Base-by-base conservation (phyloP, 352 stramenopile genomes). In the Phytophthora meadii region DNA sequence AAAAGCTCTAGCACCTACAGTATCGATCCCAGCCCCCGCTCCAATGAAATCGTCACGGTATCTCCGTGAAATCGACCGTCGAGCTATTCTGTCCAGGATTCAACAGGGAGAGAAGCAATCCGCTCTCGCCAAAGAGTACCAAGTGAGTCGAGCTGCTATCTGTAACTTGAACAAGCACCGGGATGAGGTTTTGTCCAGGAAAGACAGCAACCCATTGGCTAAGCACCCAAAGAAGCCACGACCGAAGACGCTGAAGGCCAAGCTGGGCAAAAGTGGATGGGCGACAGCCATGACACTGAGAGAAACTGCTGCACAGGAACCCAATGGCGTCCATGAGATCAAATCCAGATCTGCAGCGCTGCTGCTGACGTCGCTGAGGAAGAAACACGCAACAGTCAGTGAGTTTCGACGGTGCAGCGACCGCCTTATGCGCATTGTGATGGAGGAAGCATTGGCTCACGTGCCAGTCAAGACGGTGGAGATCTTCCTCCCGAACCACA, bases 161-260 rank as follows among this genome's bases (percentile, higher is more conserved):
- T 87, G 79, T 56, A 90, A 90, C 54, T 59, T 84, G 22, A 78
- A 83, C 65, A 90, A 90, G 61, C 77, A 90, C 45, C 61, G 81
- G 5, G 70, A 82, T 19, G 61, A 68, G 5, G 79, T 88, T 1
- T 27, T 90, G 39, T 77, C 73, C 5, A 65, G 77, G 10, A 67
- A 70, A 46, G 60, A 84, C 66, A 61, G 77, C 30, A 84, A 89
- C 56, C 80, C 80, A 7, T 42, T 87, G 36, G 74, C 77, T 9
- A 88, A 87, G 58, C 75, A 87, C 53, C 77, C 81, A 0, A 88
- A 87, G 61, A 84, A 83, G 34, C 64, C 68, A 11, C 64, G 66
- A 3, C 42, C 44, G 28, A 83, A 71, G 72, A 58, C 47, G 1
- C 15, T 56, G 2, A 69, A 66, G 30, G 36, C 32, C 19, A 76